Evolutionary conservation across 1,284 basidiomycete species (phyloP).

Genomic region (Afroboletus lepidellus): DNA sequence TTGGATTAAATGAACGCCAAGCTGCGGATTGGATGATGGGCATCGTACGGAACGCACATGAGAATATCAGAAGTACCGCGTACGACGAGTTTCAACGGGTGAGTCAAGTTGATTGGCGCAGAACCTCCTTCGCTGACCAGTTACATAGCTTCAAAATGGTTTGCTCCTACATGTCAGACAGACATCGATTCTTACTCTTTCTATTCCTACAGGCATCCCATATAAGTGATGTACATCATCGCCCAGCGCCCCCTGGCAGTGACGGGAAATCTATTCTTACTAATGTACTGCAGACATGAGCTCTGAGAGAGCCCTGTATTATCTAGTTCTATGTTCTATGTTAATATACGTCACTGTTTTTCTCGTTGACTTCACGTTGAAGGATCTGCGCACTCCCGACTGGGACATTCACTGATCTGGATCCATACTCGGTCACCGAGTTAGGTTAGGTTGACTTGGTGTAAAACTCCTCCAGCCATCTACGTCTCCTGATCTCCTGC

Average conservation of each 20-base stretch:
- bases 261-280: background rate
- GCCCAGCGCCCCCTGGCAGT: background rate
- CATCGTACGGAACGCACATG: slow-evolving; percentile 88
- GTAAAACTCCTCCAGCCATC: too few relatives aligned
- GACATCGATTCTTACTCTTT: slow-evolving; percentile 6
- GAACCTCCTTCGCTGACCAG: slow-evolving; percentile 14
- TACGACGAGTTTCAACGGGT: slow-evolving; percentile 93
- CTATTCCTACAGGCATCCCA: slow-evolving; percentile 43
- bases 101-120: slow-evolving; percentile 29
- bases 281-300: background rate
- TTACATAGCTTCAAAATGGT: slow-evolving; percentile 53
- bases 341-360: too few relatives aligned
- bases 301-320: background rate
- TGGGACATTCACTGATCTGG: too few relatives aligned
- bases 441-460: too few relatives aligned
- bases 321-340: slow-evolving; percentile 1
- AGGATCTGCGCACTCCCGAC: slow-evolving; percentile 14
- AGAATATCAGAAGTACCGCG: slow-evolving; percentile 87
- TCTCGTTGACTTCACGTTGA: too few relatives aligned
- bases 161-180: slow-evolving; percentile 11
- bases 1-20: slow-evolving; percentile 81
- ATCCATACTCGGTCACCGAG: background rate
- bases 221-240: slow-evolving; percentile 41
- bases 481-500: background rate
- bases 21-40: slow-evolving; percentile 93